Conservation (phyloP, 495 filamentous ascomycete genomes). For the Paragyromitra xinjiangensis region DNA sequence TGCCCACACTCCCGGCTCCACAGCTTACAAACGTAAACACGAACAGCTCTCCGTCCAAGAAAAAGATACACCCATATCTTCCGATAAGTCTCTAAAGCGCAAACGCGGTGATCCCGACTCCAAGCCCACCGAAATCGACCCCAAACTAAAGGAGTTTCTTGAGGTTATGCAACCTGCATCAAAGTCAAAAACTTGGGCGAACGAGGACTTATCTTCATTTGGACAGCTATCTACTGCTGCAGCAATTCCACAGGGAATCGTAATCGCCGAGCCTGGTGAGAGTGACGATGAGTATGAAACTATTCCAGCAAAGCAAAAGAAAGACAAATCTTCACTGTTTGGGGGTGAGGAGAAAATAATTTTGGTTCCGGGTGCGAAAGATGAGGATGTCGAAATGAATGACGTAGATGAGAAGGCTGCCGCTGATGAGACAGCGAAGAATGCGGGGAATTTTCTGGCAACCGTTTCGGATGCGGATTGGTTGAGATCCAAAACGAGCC, state of each 20-base stretch:
- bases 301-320: constrained; percentile 63
- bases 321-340: constrained; percentile 49
- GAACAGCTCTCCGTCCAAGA: constrained; percentile 58
- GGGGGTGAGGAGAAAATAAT: constrained; percentile 12
- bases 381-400: constrained; percentile 44
- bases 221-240: constrained; percentile 62
- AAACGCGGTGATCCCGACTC: constrained; percentile 62
- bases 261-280: constrained; percentile 59
- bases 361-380: background rate
- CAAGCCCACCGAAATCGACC: constrained; percentile 64
- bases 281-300: constrained; percentile 75
- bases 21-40: constrained; percentile 65
- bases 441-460: constrained; percentile 8
- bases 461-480: constrained; percentile 83
- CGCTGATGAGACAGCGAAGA: constrained; percentile 9
- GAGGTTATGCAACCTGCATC: constrained; percentile 78
- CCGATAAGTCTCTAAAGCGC: constrained; percentile 63
- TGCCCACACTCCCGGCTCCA: constrained; percentile 54
- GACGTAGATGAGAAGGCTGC: constrained; percentile 7
- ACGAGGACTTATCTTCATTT: constrained; percentile 64
- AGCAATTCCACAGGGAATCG: constrained; percentile 23
- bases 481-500: constrained; percentile 90
- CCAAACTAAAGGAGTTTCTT: constrained; percentile 86
- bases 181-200: constrained; percentile 73
- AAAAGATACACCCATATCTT: constrained; percentile 5